A percentile compares a stretch with the other conserved stretches of the same genome.
Evolutionary conservation across 2,329 filamentous ascomycete species (phyloP).

Genomic region (Phymatotrichopsis omnivora): DNA sequence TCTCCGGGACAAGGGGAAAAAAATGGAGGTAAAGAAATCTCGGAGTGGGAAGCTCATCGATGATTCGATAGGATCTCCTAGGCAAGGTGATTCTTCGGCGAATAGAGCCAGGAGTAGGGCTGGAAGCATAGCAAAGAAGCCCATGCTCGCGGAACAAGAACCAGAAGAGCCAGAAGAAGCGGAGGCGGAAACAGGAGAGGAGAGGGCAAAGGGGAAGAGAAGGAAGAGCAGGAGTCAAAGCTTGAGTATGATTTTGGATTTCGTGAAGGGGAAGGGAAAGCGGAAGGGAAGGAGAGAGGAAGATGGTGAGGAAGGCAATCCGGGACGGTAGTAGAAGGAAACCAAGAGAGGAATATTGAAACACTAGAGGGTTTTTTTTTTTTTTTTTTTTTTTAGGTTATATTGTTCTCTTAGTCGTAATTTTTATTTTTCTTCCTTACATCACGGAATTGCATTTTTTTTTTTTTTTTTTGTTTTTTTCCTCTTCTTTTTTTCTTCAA

Average conservation of each 20-base stretch:
- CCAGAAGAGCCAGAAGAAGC: background rate
- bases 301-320: constrained; percentile 2
- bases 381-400: too few species aligned
- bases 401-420: too few species aligned
- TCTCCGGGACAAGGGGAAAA: background rate
- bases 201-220: background rate
- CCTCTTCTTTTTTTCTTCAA: background rate
- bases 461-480: constrained; percentile 3
- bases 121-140: too few species aligned
- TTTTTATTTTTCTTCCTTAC: too few species aligned
- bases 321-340: background rate
- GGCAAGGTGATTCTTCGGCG: too few species aligned
- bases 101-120: too few species aligned
- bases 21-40: background rate
- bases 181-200: too few species aligned
- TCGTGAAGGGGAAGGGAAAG: constrained; percentile 10
- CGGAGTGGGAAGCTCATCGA: background rate
- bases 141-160: too few species aligned
- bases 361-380: too few species aligned
- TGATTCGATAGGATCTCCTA: too few species aligned
- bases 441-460: too few species aligned
- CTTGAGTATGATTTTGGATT: constrained; percentile 16
- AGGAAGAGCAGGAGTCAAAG: constrained; percentile 13
- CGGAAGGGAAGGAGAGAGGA: constrained; percentile 5
- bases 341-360: background rate